Conservation (phyloP, 164 flowering plant genomes). For the Dillenia suffruticosa region DNA sequence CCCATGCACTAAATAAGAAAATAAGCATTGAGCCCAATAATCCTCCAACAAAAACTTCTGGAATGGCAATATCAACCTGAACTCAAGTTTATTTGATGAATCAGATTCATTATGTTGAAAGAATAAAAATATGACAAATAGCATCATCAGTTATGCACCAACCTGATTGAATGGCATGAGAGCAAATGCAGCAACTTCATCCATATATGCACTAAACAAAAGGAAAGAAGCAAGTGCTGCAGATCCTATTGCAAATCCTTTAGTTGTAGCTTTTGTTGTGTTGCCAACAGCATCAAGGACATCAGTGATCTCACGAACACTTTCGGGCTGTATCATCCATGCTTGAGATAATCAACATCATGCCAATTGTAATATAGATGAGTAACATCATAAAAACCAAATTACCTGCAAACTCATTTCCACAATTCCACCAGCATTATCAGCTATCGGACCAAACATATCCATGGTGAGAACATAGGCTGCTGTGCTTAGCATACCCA, state of each 20-base stretch:
- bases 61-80: constrained; percentile 98
- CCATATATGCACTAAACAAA: constrained; percentile 98
- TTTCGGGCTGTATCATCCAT: constrained; percentile 73
- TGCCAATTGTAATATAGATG: no score
- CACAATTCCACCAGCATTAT: constrained; percentile 99
- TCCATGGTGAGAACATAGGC: constrained; percentile 99
- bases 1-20: constrained; percentile 97
- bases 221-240: constrained; percentile 99
- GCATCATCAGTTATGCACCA: constrained; percentile 1
- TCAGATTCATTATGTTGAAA: constrained; percentile 3
- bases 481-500: constrained; percentile 99
- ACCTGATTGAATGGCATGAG: constrained; percentile 74
- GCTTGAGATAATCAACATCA: background rate
- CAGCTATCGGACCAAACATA: constrained; percentile 99
- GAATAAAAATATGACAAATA: constrained; percentile 6
- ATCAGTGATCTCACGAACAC: constrained; percentile 97
- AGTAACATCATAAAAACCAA: background rate
- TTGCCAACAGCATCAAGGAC: constrained; percentile 97
- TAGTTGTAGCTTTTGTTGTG: constrained; percentile 98
- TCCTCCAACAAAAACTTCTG: constrained; percentile 96
- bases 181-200: constrained; percentile 91
- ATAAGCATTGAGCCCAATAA: constrained; percentile 98
- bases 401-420: constrained; percentile 99
- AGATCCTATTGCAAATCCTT: constrained; percentile 99
- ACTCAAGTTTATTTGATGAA: constrained; percentile 7